Evolutionary conservation across 805 yeast genomes (phyloP).

Genomic region (Barnettozyma vustinii): DNA sequence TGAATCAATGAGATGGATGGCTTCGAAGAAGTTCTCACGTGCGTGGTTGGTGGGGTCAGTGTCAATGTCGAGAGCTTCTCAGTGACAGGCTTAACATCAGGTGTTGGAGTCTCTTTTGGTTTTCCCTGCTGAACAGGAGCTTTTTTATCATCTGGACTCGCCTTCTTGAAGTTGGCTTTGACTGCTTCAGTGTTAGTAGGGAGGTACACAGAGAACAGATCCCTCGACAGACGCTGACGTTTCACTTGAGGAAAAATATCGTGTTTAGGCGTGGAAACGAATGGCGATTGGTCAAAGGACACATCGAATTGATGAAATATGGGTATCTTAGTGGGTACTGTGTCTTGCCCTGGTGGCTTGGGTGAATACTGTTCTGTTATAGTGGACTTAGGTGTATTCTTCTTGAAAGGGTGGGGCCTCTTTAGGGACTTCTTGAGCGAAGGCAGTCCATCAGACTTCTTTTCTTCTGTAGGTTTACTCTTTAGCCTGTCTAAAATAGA

Average conservation of each 20-base stretch:
- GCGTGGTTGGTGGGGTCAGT: slow-evolving; percentile 17
- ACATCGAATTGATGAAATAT: slow-evolving; percentile 5
- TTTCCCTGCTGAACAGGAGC: neutral
- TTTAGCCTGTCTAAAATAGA: slow-evolving; percentile 21
- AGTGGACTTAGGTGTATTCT: slow-evolving; percentile 3
- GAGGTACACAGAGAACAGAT: slow-evolving; percentile 27
- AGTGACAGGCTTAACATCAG: slow-evolving; percentile 15
- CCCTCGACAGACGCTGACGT: slow-evolving; percentile 10
- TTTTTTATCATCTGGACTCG: slow-evolving; percentile 74
- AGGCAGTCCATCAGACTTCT: neutral
- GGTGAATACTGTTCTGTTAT: neutral
- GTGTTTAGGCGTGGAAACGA: slow-evolving; percentile 1
- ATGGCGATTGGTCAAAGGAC: slow-evolving; percentile 8
- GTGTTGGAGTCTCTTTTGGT: slow-evolving; percentile 4
- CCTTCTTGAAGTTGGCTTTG: slow-evolving; percentile 50
- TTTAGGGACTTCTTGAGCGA: neutral
- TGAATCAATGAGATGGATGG: slow-evolving; percentile 97
- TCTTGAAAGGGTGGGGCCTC: slow-evolving; percentile 5
- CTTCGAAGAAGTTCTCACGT: slow-evolving; percentile 46
- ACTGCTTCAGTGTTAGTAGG: slow-evolving; percentile 38
- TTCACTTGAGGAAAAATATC: neutral
- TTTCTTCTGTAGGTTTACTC: neutral
- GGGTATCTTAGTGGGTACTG: slow-evolving; percentile 2
- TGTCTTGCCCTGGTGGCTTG: neutral
- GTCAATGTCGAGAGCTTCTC: slow-evolving; percentile 15